Percentiles rank a stretch among this genome's conserved stretches.
Conservation (phyloP, 2,329 filamentous ascomycete species). For the Xylariaceae sp. region DNA sequence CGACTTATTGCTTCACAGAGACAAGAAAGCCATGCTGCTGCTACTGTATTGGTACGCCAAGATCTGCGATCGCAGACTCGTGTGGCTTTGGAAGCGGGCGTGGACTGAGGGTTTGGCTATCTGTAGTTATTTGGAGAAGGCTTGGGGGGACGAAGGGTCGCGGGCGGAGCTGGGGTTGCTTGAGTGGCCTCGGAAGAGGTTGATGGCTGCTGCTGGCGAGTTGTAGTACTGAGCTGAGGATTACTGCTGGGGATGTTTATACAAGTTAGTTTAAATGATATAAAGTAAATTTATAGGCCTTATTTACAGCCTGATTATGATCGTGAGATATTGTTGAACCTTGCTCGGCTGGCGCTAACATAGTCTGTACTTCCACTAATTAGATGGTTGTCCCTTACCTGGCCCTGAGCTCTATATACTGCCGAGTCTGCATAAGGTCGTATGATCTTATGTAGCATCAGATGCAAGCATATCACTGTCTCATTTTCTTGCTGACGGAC, state of each 20-base stretch:
- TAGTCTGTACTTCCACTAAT: too few species aligned
- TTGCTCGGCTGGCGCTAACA: too few species aligned
- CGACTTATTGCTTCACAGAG: constrained; percentile 55
- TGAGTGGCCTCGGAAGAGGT: background rate
- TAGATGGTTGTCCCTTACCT: too few species aligned
- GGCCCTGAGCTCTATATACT: too few species aligned
- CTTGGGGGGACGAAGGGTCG: background rate
- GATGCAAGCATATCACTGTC: background rate
- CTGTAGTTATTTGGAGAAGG: constrained; percentile 12
- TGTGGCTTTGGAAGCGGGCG: constrained; percentile 58
- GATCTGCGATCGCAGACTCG: constrained; percentile 48
- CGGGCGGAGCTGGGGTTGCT: background rate
- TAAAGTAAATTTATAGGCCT: too few species aligned
- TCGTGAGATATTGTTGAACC: too few species aligned
- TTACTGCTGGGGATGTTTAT: too few species aligned
- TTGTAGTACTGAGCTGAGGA: background rate
- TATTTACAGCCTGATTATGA: too few species aligned
- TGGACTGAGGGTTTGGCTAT: constrained; percentile 18
- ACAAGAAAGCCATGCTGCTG: constrained; percentile 60
- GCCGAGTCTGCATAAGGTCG: too few species aligned
- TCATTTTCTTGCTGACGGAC: background rate
- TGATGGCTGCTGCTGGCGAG: background rate
- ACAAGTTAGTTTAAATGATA: too few species aligned
- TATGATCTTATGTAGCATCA: too few species aligned
- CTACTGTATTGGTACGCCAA: constrained; percentile 65